Conservation (phyloP, 768 basidiomycete genomes). For the Infundibulicybe gibba region DNA sequence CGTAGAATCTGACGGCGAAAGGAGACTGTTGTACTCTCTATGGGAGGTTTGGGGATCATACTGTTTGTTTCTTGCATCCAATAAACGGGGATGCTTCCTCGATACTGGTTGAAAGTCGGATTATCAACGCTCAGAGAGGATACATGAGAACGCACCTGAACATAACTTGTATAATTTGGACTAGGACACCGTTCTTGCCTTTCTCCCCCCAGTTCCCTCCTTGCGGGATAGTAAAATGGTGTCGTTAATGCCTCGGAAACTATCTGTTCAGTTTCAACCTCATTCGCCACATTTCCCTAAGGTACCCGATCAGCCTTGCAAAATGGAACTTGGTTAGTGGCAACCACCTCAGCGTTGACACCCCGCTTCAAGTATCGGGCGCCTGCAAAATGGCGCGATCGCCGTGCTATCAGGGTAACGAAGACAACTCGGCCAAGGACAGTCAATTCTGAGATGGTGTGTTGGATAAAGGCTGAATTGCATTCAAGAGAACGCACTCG, state of each 20-base stretch:
- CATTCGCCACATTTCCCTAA: constrained; percentile 97
- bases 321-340: not conserved
- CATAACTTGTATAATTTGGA: constrained; percentile 92
- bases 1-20: not conserved
- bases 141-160: constrained; percentile 53
- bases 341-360: constrained; percentile 76
- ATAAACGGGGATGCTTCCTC: constrained; percentile 93
- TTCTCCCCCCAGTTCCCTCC: constrained; percentile 23
- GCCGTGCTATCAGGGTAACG: constrained; percentile 89
- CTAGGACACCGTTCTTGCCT: constrained; percentile 52
- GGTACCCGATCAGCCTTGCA: not conserved
- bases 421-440: constrained; percentile 89
- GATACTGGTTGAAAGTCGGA: constrained; percentile 48
- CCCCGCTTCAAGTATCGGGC: constrained; percentile 93
- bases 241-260: constrained; percentile 88
- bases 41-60: constrained; percentile 92
- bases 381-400: constrained; percentile 94
- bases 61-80: constrained; percentile 94
- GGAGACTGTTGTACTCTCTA: constrained; percentile 71
- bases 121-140: not conserved
- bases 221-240: constrained; percentile 76
- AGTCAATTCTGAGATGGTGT: constrained; percentile 63
- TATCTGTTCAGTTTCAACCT: constrained; percentile 98
- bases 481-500: constrained; percentile 59
- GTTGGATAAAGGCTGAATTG: not conserved